Percentiles rank a stretch among this genome's conserved stretches.
phyloP scores from a whole-genome alignment of 805 yeast species.

The Wickerhamomyces subpelliculosus region DNA sequence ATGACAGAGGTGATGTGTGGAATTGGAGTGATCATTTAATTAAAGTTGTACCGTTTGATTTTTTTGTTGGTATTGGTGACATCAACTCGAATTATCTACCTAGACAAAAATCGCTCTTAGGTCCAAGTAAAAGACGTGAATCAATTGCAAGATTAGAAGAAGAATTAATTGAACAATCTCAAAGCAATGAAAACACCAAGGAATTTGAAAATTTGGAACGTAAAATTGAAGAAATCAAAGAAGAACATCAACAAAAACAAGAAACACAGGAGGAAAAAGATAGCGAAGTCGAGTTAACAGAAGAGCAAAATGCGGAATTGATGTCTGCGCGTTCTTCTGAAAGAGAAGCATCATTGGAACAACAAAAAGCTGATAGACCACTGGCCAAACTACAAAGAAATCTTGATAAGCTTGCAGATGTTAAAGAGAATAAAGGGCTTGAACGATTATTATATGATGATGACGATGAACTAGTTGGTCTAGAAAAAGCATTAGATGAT shows the following conservation, averaged over 20 bases:
- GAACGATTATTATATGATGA: slow-evolving; percentile 60
- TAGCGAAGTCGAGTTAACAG: slow-evolving; percentile 27
- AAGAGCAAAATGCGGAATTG: slow-evolving; percentile 25
- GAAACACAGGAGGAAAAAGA: slow-evolving; percentile 24
- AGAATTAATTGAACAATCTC: slow-evolving; percentile 20
- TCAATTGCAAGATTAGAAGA: slow-evolving; percentile 53
- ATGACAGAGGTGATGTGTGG: slow-evolving; percentile 99
- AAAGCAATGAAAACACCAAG: slow-evolving; percentile 19
- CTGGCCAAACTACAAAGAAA: slow-evolving; percentile 75
- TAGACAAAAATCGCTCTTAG: slow-evolving; percentile 51
- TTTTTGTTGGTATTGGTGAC: slow-evolving; percentile 96
- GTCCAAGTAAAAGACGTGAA: slow-evolving; percentile 58
- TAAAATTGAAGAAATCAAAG: slow-evolving; percentile 23
- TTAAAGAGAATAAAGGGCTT: slow-evolving; percentile 2
- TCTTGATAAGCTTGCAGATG: slow-evolving; percentile 35
- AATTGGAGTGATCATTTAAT: slow-evolving; percentile 90
- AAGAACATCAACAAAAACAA: slow-evolving; percentile 23
- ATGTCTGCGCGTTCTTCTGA: slow-evolving; percentile 36
- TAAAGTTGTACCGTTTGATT: slow-evolving; percentile 91
- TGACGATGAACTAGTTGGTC: slow-evolving; percentile 64
- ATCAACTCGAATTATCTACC: slow-evolving; percentile 91
- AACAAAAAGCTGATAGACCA: slow-evolving; percentile 77
- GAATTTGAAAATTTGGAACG: slow-evolving; percentile 24
- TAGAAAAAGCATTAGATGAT: slow-evolving; percentile 53
- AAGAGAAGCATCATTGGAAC: slow-evolving; percentile 65